phyloP scores from a whole-genome alignment of 371 early-diverging fungal genomes.

The Mucor plumbeus region DNA sequence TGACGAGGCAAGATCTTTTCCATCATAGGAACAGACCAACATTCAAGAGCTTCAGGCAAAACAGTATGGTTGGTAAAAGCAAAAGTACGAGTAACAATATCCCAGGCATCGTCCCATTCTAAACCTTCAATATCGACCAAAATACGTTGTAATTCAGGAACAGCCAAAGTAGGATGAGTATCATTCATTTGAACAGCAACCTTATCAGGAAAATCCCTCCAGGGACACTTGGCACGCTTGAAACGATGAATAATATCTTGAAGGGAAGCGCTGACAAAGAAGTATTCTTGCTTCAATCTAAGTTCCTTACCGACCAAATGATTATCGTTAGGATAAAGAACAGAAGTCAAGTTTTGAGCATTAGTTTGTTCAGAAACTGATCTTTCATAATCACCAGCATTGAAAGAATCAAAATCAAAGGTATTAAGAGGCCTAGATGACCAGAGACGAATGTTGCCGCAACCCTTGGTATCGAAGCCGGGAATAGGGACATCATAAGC shows the following conservation, averaged over 20 bases:
- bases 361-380: constrained; percentile 86
- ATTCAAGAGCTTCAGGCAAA: constrained; percentile 93
- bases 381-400: constrained; percentile 89
- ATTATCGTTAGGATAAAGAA: constrained; percentile 94
- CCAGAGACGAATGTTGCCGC: constrained; percentile 95
- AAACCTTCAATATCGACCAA: constrained; percentile 88
- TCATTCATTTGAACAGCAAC: constrained; percentile 94
- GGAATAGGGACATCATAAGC: constrained; percentile 95
- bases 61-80: constrained; percentile 97
- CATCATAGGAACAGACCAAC: constrained; percentile 92
- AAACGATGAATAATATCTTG: constrained; percentile 89
- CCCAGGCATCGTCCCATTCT: constrained; percentile 93
- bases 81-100: constrained; percentile 84
- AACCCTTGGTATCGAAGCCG: constrained; percentile 82
- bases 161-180: constrained; percentile 81
- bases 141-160: constrained; percentile 88
- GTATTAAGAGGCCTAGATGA: constrained; percentile 78
- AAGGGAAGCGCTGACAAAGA: constrained; percentile 89
- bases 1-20: constrained; percentile 88
- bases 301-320: constrained; percentile 91
- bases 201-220: constrained; percentile 86
- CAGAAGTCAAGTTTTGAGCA: constrained; percentile 92
- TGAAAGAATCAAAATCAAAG: constrained; percentile 85
- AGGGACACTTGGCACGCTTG: constrained; percentile 79
- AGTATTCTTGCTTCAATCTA: constrained; percentile 93